Evolutionary conservation across 768 basidiomycete genomes (phyloP).

Genomic region (Tulasnella sp.): DNA sequence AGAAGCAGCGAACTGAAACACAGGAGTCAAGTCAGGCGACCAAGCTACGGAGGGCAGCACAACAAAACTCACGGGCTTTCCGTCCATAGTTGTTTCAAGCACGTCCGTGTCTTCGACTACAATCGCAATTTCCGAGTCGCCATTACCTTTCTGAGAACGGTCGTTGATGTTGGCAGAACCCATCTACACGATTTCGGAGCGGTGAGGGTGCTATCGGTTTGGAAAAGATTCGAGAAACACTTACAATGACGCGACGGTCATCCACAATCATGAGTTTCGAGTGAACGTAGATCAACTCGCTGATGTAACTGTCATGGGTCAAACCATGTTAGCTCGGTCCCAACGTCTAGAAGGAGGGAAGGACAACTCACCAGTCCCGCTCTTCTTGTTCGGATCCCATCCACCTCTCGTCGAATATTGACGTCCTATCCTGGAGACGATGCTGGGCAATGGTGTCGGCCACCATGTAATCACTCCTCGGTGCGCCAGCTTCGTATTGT

Average conservation of each 20-base stretch:
- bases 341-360: not conserved
- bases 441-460: slow-evolving; percentile 85
- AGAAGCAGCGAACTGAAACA: slow-evolving; percentile 59
- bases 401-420: slow-evolving; percentile 78
- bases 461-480: slow-evolving; percentile 60
- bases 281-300: slow-evolving; percentile 80
- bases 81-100: slow-evolving; percentile 78
- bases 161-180: slow-evolving; percentile 95
- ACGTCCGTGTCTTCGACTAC: slow-evolving; percentile 88
- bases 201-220: not conserved
- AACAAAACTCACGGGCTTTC: slow-evolving; percentile 49
- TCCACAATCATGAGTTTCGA: slow-evolving; percentile 95
- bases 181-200: slow-evolving; percentile 54
- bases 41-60: not conserved
- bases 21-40: not conserved
- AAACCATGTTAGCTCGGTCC: slow-evolving; percentile 21
- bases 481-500: slow-evolving; percentile 71
- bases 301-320: slow-evolving; percentile 60
- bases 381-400: slow-evolving; percentile 83
- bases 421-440: slow-evolving; percentile 63
- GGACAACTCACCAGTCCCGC: slow-evolving; percentile 65
- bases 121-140: slow-evolving; percentile 92
- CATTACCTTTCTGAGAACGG: slow-evolving; percentile 62
- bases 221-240: slow-evolving; percentile 40
- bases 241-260: slow-evolving; percentile 82